Percentiles rank a stretch among this genome's conserved stretches.
Conservation (phyloP, 2,329 filamentous ascomycete species). For the Epichloe elymi region DNA sequence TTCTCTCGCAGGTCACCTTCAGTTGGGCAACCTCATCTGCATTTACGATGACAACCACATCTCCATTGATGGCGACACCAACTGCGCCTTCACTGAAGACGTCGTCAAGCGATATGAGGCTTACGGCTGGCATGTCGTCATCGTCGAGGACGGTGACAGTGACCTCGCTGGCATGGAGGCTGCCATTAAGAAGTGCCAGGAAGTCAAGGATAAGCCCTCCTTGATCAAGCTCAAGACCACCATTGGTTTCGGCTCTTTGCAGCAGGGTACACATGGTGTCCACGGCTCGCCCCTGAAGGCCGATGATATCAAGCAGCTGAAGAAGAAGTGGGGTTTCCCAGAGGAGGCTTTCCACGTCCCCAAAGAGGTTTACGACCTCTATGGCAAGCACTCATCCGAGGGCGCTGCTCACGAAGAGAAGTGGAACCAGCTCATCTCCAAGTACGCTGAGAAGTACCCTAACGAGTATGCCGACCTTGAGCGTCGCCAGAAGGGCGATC, state of each 20-base stretch:
- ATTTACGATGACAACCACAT: conserved; percentile 99
- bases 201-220: conserved; percentile 90
- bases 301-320: conserved; percentile 87
- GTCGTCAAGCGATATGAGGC: conserved; percentile 88
- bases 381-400: conserved; percentile 70
- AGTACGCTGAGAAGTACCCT: conserved; percentile 70
- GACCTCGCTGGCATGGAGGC: conserved; percentile 80
- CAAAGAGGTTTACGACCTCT: conserved; percentile 86
- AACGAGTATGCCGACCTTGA: conserved; percentile 66
- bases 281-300: conserved; percentile 93
- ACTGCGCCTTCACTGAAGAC: conserved; percentile 93
- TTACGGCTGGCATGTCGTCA: conserved; percentile 88
- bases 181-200: conserved; percentile 73
- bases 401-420: conserved; percentile 84
- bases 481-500: conserved; percentile 68
- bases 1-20: conserved; percentile 86
- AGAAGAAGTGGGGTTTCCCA: conserved; percentile 90
- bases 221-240: conserved; percentile 95
- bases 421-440: conserved; percentile 88
- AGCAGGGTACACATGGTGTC: conserved; percentile 87
- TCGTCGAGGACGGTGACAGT: conserved; percentile 76
- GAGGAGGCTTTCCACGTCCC: conserved; percentile 86
- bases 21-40: conserved; percentile 93
- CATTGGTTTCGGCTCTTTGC: conserved; percentile 89
- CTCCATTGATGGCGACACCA: conserved; percentile 87